A percentile compares a stretch with the other conserved stretches of the same genome.
Conservation (phyloP, 257 asterid genomes). For the Leonotis leonurus region DNA sequence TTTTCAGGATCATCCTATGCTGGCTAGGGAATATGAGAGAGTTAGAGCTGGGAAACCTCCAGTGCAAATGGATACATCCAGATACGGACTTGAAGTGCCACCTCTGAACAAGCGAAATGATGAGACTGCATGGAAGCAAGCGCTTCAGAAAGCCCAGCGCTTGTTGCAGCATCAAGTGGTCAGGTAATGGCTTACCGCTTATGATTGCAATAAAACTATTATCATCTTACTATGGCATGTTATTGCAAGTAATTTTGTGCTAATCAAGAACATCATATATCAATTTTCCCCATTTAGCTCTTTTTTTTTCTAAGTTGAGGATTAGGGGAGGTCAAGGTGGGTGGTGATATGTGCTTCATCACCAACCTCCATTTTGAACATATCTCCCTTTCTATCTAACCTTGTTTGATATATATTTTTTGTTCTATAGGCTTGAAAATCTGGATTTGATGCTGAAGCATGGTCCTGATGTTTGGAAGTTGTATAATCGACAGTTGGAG, state of each 20-base stretch:
- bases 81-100: conserved; percentile 86
- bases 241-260: neutral
- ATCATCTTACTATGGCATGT: neutral
- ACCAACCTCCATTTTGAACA: conserved; percentile 6
- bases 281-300: neutral
- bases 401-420: conserved; percentile 4
- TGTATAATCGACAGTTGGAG: conserved; percentile 75
- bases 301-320: neutral
- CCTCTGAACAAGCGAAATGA: conserved; percentile 71
- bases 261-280: neutral
- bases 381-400: neutral
- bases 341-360: neutral
- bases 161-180: conserved; percentile 93
- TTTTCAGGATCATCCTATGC: conserved; percentile 91
- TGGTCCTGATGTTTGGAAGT: conserved; percentile 94
- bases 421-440: conserved; percentile 75
- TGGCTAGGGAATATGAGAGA: conserved; percentile 93
- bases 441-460: conserved; percentile 82
- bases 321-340: neutral
- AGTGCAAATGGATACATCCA: conserved; percentile 70
- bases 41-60: conserved; percentile 96
- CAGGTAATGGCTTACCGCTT: conserved; percentile 39
- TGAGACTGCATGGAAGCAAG: conserved; percentile 88
- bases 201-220: conserved; percentile 3
- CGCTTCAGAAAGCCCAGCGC: conserved; percentile 81